phyloP scores from a whole-genome alignment of 2,329 filamentous ascomycete species.

The Curvularia spicifera region DNA sequence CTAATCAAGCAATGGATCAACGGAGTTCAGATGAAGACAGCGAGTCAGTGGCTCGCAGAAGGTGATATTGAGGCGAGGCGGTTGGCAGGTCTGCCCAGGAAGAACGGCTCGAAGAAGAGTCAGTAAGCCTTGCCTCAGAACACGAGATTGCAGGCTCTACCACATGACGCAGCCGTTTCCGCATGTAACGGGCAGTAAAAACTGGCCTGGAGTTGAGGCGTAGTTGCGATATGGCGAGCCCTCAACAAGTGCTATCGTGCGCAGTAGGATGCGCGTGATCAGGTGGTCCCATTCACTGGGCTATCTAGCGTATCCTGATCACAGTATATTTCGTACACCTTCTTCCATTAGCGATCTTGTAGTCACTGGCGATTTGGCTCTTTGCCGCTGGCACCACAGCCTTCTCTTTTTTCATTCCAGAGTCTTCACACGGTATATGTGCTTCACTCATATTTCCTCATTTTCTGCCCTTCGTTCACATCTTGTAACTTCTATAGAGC shows the following conservation, averaged over 20 bases:
- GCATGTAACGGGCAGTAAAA: background rate
- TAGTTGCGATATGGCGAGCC: background rate
- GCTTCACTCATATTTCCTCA: background rate
- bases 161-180: background rate
- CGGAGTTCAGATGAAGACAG: conserved; percentile 90
- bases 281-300: background rate
- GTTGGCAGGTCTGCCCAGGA: conserved; percentile 49
- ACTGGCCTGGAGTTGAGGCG: background rate
- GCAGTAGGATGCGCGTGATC: background rate
- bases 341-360: conserved; percentile 12
- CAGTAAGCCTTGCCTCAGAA: conserved; percentile 20
- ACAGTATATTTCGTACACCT: conserved; percentile 4
- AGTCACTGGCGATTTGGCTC: conserved; percentile 10
- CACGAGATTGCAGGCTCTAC: background rate
- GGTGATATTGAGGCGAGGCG: conserved; percentile 76
- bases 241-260: background rate
- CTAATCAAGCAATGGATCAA: conserved; percentile 92
- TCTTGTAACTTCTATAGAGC: conserved; percentile 2
- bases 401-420: conserved; percentile 1
- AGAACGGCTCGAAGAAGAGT: conserved; percentile 31
- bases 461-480: background rate
- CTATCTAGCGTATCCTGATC: background rate
- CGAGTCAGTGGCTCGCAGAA: conserved; percentile 88
- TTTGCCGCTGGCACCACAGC: background rate
- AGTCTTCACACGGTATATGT: background rate